phyloP scores from a whole-genome alignment of 208 protist genomes.

The Borovskyia barvae region DNA sequence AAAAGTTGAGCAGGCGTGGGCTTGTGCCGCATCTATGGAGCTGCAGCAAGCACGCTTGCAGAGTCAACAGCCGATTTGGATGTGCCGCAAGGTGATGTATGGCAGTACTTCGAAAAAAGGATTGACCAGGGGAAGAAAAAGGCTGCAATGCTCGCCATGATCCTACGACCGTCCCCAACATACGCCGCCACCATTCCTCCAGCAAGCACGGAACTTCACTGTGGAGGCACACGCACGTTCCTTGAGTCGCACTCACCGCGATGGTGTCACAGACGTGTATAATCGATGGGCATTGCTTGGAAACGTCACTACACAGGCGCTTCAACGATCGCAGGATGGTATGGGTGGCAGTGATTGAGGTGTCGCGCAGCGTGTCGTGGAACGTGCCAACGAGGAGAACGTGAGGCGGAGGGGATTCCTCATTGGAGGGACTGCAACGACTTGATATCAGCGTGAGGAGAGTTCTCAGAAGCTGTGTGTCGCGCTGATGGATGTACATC shows the following conservation, averaged over 20 bases:
- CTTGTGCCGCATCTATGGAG: neutral
- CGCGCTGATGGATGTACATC: conserved; percentile 10
- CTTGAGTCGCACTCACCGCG: conserved; percentile 9
- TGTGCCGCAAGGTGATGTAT: conserved; percentile 5
- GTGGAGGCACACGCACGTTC: conserved; percentile 1
- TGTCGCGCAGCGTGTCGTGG: conserved; percentile 18
- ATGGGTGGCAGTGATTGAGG: conserved; percentile 13
- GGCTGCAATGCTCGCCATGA: too few relatives aligned
- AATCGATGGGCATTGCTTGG: neutral
- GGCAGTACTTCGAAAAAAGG: too few relatives aligned
- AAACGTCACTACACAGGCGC: neutral
- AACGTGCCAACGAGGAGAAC: conserved; percentile 17
- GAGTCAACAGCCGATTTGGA: conserved; percentile 1
- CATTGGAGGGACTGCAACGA: neutral
- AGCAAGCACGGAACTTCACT: neutral
- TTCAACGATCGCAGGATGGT: conserved; percentile 15
- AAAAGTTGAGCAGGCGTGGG: conserved; percentile 4
- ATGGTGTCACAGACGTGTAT: neutral
- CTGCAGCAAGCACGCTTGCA: conserved; percentile 1
- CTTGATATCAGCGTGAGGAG: conserved; percentile 8
- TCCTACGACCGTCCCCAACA: neutral
- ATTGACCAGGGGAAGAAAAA: too few relatives aligned
- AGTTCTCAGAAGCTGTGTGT: conserved; percentile 3
- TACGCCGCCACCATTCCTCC: neutral
- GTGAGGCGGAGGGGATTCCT: neutral